A percentile compares a stretch with the other conserved stretches of the same genome.
These are phyloP conservation scores for Chlamydomonas eustigma DNA, from an alignment of 139 green algal species.

Conservation along the genomic window DNA sequence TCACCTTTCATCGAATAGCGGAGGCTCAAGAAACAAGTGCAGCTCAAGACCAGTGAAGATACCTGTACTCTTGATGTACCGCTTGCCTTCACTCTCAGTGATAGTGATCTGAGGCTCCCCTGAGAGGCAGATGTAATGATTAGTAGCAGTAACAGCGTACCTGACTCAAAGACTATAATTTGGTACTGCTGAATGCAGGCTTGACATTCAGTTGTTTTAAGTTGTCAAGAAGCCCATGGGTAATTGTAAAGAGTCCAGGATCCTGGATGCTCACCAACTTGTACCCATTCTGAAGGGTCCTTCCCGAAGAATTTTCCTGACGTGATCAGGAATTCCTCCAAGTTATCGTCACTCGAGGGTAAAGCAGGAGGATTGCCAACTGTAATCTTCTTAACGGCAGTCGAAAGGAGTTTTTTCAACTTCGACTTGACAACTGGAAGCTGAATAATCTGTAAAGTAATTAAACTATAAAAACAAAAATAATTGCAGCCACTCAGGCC, in stretches of 20 bases:
- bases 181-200: too few species aligned
- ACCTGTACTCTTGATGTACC: slow-evolving; percentile 54
- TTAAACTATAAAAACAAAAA: background rate
- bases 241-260: too few species aligned
- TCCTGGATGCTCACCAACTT: slow-evolving; percentile 50
- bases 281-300: slow-evolving; percentile 59
- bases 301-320: slow-evolving; percentile 64
- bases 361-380: slow-evolving; percentile 34
- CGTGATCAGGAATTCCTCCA: slow-evolving; percentile 49
- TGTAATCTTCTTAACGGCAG: slow-evolving; percentile 33
- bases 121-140: slow-evolving; percentile 10
- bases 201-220: too few species aligned
- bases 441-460: slow-evolving; percentile 48
- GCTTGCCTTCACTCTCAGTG: slow-evolving; percentile 49
- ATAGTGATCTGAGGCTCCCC: slow-evolving; percentile 42
- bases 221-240: too few species aligned
- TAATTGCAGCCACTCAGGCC: background rate
- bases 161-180: too few species aligned
- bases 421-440: slow-evolving; percentile 49
- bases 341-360: slow-evolving; percentile 39
- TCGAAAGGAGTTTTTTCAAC: slow-evolving; percentile 36
- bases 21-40: slow-evolving; percentile 39
- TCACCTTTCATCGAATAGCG: slow-evolving; percentile 5
- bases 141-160: too few species aligned
- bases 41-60: slow-evolving; percentile 61